phyloP scores from a whole-genome alignment of 2,329 filamentous ascomycete genomes.

The Phaeosphaeriaceae sp. region DNA sequence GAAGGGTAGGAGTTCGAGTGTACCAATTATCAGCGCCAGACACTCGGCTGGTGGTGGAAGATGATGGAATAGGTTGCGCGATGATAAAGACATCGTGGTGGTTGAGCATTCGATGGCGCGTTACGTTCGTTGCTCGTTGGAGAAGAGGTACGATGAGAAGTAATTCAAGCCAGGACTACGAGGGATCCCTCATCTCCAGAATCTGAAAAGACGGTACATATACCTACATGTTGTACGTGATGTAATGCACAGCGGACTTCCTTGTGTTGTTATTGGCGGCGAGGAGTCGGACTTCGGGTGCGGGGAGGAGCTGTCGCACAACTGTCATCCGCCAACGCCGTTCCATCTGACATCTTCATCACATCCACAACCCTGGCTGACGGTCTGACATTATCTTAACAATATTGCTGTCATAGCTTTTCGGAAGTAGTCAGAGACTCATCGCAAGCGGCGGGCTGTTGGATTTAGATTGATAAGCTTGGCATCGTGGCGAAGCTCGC shows the following conservation, averaged over 20 bases:
- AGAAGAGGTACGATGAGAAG: neutral
- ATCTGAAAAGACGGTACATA: neutral
- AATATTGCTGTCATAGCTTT: neutral
- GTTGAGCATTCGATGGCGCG: neutral
- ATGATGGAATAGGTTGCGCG: conserved; percentile 24
- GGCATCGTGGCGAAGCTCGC: neutral
- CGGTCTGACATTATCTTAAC: neutral
- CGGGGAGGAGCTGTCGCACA: conserved; percentile 13
- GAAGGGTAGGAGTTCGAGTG: conserved; percentile 31
- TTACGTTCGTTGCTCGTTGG: neutral
- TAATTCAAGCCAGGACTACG: neutral
- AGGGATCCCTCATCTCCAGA: neutral
- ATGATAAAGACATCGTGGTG: conserved; percentile 22
- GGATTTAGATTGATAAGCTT: neutral
- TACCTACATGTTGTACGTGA: neutral
- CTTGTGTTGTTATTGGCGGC: conserved; percentile 13
- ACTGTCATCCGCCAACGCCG: neutral
- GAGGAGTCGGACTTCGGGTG: conserved; percentile 24
- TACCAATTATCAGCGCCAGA: conserved; percentile 30
- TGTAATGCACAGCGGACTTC: conserved; percentile 3
- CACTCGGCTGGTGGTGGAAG: conserved; percentile 34
- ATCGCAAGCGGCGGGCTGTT: neutral
- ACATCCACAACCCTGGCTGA: neutral
- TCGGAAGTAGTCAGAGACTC: neutral
- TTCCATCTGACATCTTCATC: neutral